These are phyloP conservation scores for Ilyonectria mors-panacis DNA, from an alignment of 2,329 filamentous ascomycete genomes.

Conservation along the genomic window DNA sequence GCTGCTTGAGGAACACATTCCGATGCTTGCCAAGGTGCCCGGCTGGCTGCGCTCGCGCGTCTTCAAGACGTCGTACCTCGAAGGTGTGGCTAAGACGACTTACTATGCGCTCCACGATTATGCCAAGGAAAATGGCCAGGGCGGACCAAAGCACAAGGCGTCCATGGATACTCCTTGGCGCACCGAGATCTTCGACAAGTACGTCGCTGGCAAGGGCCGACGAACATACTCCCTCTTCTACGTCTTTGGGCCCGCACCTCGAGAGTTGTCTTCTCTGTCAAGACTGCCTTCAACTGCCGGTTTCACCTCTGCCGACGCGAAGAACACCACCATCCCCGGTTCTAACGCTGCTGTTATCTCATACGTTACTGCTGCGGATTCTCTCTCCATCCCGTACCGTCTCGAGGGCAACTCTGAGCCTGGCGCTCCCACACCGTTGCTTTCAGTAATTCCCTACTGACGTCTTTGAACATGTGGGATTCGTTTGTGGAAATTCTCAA, in stretches of 20 bases:
- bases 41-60: conserved; percentile 84
- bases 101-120: conserved; percentile 83
- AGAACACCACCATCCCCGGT: conserved; percentile 69
- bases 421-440: conserved; percentile 80
- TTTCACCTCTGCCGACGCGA: conserved; percentile 69
- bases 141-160: conserved; percentile 74
- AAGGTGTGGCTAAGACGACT: conserved; percentile 65
- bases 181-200: conserved; percentile 70
- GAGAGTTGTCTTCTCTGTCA: conserved; percentile 74
- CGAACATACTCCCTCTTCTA: conserved; percentile 82
- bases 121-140: conserved; percentile 75
- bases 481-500: conserved; percentile 76
- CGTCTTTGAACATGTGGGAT: conserved; percentile 86
- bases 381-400: conserved; percentile 78
- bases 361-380: conserved; percentile 77
- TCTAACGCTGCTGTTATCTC: conserved; percentile 73
- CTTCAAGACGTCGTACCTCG: conserved; percentile 77
- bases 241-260: conserved; percentile 81
- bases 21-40: conserved; percentile 79
- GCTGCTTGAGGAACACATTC: conserved; percentile 82
- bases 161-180: conserved; percentile 75
- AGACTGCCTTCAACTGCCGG: conserved; percentile 61
- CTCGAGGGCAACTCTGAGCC: conserved; percentile 80
- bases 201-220: conserved; percentile 70
- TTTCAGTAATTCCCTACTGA: conserved; percentile 85